Percentiles rank a stretch among this genome's conserved stretches.
Conservation (phyloP, 208 protist species). For the Trypanosoma avium region DNA sequence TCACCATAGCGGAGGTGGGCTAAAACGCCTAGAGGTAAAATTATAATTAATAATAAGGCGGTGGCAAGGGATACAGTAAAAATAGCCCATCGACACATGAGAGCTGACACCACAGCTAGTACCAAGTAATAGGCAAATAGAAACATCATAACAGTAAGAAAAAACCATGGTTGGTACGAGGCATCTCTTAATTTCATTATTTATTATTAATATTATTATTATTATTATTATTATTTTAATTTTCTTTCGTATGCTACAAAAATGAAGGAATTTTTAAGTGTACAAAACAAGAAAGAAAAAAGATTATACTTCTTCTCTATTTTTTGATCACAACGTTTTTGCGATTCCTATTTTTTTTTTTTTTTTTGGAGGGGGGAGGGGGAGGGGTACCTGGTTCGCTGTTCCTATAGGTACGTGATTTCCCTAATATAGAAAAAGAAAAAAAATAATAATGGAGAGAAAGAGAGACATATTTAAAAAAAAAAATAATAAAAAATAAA, state of each 20-base stretch:
- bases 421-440: neutral
- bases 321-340: too few relatives aligned
- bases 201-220: too few relatives aligned
- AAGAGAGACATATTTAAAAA: neutral
- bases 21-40: constrained; percentile 1
- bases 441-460: neutral
- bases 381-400: too few relatives aligned
- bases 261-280: too few relatives aligned
- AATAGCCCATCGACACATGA: constrained; percentile 33
- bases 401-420: neutral
- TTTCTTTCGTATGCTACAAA: too few relatives aligned
- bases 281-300: too few relatives aligned
- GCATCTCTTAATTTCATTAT: neutral
- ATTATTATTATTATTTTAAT: too few relatives aligned
- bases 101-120: constrained; percentile 29
- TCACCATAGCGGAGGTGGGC: neutral
- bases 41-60: neutral
- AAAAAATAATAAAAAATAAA: neutral
- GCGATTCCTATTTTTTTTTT: too few relatives aligned
- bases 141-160: constrained; percentile 19
- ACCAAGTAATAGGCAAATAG: constrained; percentile 41
- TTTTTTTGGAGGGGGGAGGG: too few relatives aligned
- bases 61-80: constrained; percentile 28
- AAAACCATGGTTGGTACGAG: neutral
- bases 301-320: too few relatives aligned